Base-by-base conservation (phyloP, 805 yeast species). In the Pichia scutulata region DNA sequence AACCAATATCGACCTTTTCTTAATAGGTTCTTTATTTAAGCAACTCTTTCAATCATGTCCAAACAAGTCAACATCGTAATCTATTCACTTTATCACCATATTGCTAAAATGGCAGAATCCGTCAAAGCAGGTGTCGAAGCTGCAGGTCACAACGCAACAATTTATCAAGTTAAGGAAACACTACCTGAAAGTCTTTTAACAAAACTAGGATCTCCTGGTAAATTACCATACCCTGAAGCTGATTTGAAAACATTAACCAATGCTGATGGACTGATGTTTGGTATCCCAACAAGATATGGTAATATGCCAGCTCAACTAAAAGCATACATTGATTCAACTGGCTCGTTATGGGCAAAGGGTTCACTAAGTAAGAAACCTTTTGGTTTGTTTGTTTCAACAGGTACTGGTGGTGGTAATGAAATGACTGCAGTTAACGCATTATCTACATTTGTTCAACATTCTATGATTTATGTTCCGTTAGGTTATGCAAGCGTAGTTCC, bases 391-490 rank as follows among this genome's bases (percentile, higher is more conserved):
- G 80, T 79, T 51, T 77, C 88, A 47, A 82, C 89, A 40, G 88
- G 89, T 61, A 71, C 87, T 48, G 90, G 90, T 60, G 93, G 95
- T 60, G 95, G 95, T 63, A 88, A 83, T 67, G 96, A 88, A 70
- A 65, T 74, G 41, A 84, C 95, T 19, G 70, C 78, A 55, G 73
- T 80, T 57, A 83, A 78, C 71, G 63, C 83, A n/a, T 63, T 88
- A 57, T 79, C 90, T 13, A 72, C 74, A 47, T 72, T 84, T 52
- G 81, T 79, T 40, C 95, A 88, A 68, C 95, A 87, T 64, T 95
- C 95, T 63, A 75, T 87, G 72, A 70, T 83, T 57, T 88, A 68
- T 66, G 81, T 88, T 51, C 95, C 96, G 53, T 75, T 88, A 59
- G 96, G 96, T 62, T 78, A 78, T 70, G 79, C 75, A 47, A 67